phyloP scores from a whole-genome alignment of 768 basidiomycete species.

The Tulasnella calospora region DNA sequence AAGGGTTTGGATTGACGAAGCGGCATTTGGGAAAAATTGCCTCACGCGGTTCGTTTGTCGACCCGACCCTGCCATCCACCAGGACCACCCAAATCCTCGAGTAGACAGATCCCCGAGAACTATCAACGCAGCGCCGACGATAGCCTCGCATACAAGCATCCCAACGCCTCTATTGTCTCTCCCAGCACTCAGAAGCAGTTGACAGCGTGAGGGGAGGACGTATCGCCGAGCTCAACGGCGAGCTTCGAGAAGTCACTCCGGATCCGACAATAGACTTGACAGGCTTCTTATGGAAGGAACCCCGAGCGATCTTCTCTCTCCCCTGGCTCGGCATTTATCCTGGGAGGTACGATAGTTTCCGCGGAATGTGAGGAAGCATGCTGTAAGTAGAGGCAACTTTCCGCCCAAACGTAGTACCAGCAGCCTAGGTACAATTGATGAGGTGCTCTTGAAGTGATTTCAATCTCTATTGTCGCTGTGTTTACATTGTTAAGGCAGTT shows the following conservation, averaged over 20 bases:
- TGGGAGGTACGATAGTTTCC: neutral
- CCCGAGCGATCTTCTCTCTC: neutral
- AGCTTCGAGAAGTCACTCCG: slow-evolving; percentile 1
- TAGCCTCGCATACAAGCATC: neutral
- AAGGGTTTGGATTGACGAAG: neutral
- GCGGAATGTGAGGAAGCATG: neutral
- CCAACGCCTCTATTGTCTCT: neutral
- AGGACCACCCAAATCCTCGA: neutral
- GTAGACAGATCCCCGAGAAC: neutral
- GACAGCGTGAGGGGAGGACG: neutral
- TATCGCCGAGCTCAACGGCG: neutral
- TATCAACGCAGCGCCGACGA: neutral
- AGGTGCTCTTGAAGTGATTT: neutral
- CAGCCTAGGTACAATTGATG: neutral
- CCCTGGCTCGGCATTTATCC: neutral
- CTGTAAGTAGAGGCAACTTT: neutral
- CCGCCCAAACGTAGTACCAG: neutral
- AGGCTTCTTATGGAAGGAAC: neutral
- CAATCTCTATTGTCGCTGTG: neutral
- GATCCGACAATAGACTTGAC: neutral
- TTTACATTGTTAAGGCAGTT: neutral
- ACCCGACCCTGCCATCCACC: neutral
- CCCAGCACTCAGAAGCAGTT: neutral
- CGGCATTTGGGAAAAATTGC: neutral
- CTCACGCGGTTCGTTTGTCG: neutral